Evolutionary conservation across 495 filamentous ascomycete genomes (phyloP).

Genomic region (Hypomontagnella submonticulosa): DNA sequence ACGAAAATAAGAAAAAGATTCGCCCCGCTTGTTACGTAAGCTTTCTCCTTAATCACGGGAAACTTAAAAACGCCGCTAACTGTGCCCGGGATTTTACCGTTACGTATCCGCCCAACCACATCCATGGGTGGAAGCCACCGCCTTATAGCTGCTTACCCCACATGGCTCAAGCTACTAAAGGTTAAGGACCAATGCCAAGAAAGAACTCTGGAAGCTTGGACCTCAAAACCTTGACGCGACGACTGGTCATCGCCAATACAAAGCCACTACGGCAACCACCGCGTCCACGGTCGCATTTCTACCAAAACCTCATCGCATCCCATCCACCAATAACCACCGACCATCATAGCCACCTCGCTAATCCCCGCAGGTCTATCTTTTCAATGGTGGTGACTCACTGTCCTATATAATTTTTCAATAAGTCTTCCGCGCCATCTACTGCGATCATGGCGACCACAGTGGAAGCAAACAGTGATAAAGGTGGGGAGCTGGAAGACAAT

Average conservation of each 20-base stretch:
- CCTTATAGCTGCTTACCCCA: no score
- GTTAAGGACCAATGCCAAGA: no score
- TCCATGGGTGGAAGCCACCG: no score
- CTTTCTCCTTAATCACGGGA: no score
- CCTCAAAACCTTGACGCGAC: slow-evolving; percentile 37
- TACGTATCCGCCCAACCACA: no score
- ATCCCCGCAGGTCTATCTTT: background rate
- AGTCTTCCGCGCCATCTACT: slow-evolving; percentile 3
- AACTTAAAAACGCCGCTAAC: no score
- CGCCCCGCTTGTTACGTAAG: no score
- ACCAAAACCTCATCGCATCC: slow-evolving; percentile 1
- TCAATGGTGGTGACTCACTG: no score
- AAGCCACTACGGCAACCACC: background rate
- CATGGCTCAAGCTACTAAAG: no score
- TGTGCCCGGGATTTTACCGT: no score
- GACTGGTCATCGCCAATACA: background rate
- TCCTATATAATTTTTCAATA: background rate
- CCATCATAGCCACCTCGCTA: background rate
- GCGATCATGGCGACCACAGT: slow-evolving; percentile 39
- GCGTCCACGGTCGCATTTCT: background rate
- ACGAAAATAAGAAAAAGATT: no score
- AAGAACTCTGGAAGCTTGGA: slow-evolving; percentile 18
- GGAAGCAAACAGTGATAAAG: slow-evolving; percentile 40
- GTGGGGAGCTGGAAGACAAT: slow-evolving; percentile 49
- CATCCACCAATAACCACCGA: background rate